Evolutionary conservation across 441 rosid genomes (phyloP).

Genomic region (Pelargonium fulgidum): DNA sequence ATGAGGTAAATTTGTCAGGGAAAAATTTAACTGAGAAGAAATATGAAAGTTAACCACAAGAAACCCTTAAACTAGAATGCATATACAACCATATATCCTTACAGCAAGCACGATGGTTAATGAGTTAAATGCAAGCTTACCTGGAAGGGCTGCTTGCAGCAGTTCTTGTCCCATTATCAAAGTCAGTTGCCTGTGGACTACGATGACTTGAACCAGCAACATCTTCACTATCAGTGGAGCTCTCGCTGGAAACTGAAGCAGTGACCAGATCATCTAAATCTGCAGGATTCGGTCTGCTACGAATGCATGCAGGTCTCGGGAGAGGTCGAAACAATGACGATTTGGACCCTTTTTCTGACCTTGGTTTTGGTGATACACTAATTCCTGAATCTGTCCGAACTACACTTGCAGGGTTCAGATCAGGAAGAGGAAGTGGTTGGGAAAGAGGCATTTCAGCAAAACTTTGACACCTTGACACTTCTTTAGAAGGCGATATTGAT

Average conservation of each 20-base stretch:
- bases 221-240: conserved; percentile 57
- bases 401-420: conserved; percentile 30
- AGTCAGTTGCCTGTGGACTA: conserved; percentile 52
- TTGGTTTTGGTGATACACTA: conserved; percentile 34
- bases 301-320: conserved; percentile 50
- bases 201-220: conserved; percentile 36
- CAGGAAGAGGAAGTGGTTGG: conserved; percentile 71
- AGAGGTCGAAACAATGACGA: conserved; percentile 44
- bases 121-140: conserved; percentile 31
- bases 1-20: conserved; percentile 17
- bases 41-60: neutral
- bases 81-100: conserved; percentile 2
- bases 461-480: conserved; percentile 57
- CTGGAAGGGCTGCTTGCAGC: conserved; percentile 42
- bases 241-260: conserved; percentile 51
- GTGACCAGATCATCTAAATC: conserved; percentile 49
- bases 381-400: conserved; percentile 48
- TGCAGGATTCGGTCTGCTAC: conserved; percentile 30
- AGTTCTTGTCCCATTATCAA: conserved; percentile 42
- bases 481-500: conserved; percentile 54
- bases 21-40: conserved; percentile 7
- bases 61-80: conserved; percentile 1
- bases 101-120: conserved; percentile 12
- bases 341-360: conserved; percentile 38
- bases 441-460: conserved; percentile 48